Base-by-base conservation (phyloP, 2,329 filamentous ascomycete genomes). In the Whalleya microplaca region DNA sequence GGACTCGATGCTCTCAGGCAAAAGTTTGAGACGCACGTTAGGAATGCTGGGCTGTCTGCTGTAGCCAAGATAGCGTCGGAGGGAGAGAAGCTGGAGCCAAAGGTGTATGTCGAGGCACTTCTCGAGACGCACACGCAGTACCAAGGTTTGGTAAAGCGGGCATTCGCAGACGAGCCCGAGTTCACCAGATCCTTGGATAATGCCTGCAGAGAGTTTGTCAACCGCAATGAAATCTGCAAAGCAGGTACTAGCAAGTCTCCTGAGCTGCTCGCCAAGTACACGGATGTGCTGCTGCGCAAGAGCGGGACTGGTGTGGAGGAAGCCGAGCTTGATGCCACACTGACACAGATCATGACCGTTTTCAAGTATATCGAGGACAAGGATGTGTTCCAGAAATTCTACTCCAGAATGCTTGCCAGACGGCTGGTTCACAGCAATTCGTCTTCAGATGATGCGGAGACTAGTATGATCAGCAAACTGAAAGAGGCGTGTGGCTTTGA, bases 351-450 rank as follows among this genome's bases (percentile, higher is more conserved):
- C 68, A 99, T 99, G 95, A 97, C 94, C 1, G 92, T 99, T 53
- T 99, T 99, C 85, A 98, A 98, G 79, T 99, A 99, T 76, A 98
- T 99, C 62, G 95, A 99, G 73, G 96, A 99, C 77, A 99, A 99
- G 81, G 95, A 99, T 70, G 96, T 99, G 4, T 99, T 99, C 83
- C 95, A 98, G 75, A 99, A 98, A 75, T 99, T 97, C 77, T 99
- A 99, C 77, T 96, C 94, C 1, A 90, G 93, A 61, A 96, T 96
- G 88, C 80, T 99, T 66, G 95, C 95, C 48, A 92, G 96, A 73
- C 92, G 95, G 68, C 79, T 99, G 53, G 95, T 99, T 18, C 92
- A 97, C 74, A 92, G 90, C 73, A 97, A 90, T 72, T 98, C 95
- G 0, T 95, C 95, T 2, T 97, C 93, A 2, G 93, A 96, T 66